phyloP scores from a whole-genome alignment of 169 alveolate genomes.

The Babesia bigemina region DNA sequence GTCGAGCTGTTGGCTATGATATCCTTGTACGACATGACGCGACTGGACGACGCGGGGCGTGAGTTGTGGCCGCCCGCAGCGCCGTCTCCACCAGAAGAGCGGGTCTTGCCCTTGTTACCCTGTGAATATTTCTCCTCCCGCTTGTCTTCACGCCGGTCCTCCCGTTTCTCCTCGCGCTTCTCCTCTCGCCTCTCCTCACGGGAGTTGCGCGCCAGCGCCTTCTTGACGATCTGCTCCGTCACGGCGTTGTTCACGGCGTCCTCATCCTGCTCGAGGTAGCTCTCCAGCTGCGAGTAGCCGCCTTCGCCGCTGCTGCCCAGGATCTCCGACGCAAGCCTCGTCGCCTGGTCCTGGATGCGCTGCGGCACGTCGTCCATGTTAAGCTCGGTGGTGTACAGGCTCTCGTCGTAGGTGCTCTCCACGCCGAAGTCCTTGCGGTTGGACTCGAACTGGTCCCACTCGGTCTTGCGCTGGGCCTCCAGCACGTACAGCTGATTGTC shows the following conservation, averaged over 20 bases:
- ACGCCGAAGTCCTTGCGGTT: conserved; percentile 57
- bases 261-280: conserved; percentile 71
- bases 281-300: conserved; percentile 68
- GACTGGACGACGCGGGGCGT: background rate
- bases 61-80: conserved; percentile 3
- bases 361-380: conserved; percentile 71
- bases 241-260: conserved; percentile 29
- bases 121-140: background rate
- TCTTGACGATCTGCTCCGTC: conserved; percentile 22
- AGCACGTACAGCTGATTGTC: conserved; percentile 36
- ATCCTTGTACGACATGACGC: conserved; percentile 13
- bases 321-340: conserved; percentile 72
- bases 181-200: background rate
- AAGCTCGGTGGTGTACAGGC: conserved; percentile 74
- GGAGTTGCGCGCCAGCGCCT: conserved; percentile 1
- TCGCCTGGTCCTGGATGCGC: conserved; percentile 71
- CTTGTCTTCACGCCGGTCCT: background rate
- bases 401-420: conserved; percentile 71
- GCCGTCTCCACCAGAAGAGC: conserved; percentile 1
- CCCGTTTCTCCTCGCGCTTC: background rate
- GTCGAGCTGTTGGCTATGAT: background rate
- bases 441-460: conserved; percentile 68
- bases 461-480: conserved; percentile 19
- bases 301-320: conserved; percentile 62
- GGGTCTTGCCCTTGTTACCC: conserved; percentile 15